These are phyloP conservation scores for Tylopilus vinaceipallidus DNA, from an alignment of 768 basidiomycete genomes.

Conservation along the genomic window DNA sequence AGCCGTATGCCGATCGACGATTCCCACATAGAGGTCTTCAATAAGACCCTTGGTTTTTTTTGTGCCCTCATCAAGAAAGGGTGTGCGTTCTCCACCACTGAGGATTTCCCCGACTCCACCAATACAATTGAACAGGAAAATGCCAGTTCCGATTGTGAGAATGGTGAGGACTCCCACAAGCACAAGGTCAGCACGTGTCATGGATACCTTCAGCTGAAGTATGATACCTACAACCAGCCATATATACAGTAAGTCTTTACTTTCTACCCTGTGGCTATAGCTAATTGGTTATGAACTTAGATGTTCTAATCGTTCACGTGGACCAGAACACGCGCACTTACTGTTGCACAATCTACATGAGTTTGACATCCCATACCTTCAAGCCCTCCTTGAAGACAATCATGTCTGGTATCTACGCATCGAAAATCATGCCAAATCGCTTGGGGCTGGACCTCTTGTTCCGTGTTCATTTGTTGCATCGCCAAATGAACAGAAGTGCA, in stretches of 20 bases:
- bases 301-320: neutral
- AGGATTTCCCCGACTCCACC: neutral
- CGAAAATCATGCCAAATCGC: constrained; percentile 1
- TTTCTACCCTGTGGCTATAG: too few relatives aligned
- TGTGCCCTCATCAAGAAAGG: neutral
- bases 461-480: constrained; percentile 18
- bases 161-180: neutral
- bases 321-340: constrained; percentile 9
- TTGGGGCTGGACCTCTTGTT: constrained; percentile 21
- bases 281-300: too few relatives aligned
- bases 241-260: neutral
- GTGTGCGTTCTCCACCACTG: neutral
- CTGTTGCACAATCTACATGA: constrained; percentile 20
- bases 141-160: too few relatives aligned
- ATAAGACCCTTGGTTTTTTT: neutral
- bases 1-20: neutral
- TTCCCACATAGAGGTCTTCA: neutral
- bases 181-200: neutral
- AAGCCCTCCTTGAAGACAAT: constrained; percentile 13
- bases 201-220: neutral
- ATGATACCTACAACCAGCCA: neutral
- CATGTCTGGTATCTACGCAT: neutral
- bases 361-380: constrained; percentile 14
- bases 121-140: too few relatives aligned
- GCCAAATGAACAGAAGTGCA: constrained; percentile 13